Evolutionary conservation across 352 stramenopile genomes (phyloP), one percentile per base, ranked within the genome.

Genomic region (Phytophthora hibernalis): DNA sequence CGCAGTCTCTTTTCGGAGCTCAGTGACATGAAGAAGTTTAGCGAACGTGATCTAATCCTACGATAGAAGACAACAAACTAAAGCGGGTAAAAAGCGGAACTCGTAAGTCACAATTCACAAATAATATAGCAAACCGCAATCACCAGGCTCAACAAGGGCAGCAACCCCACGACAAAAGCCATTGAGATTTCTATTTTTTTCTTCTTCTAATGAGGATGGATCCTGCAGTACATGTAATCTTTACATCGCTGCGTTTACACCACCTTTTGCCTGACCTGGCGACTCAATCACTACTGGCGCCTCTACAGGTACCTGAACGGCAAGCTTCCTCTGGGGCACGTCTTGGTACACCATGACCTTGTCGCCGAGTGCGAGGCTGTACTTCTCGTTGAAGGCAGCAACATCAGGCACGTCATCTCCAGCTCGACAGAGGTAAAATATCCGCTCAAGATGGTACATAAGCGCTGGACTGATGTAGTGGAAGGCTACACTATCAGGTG

Each of bases 371-470:
- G 68, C 72, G 35, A 91, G 72, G 1, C 70, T 30, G 52, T 82
- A 90, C 50, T 81, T 79, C 13, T 72, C 50, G 42, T 93, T 93
- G 51, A 89, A 91, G 24, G 64, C 70, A 33, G 60, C 60, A 15
- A 91, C 57, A 15, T 83, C 64, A 5, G 56, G 59, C 1, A 91
- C 58, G 20, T 87, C 71, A 15, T 86, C 79, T 45, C 50, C 70
- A 44, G 72, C 53, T 38, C 87, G 87, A 65, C 87, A 95, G 16
- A 83, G 62, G 65, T 93, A 93, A 0, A 95, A 68, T 13, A 73
- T 74, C 10, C 83, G 76, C 62, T 95, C 87, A 12, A 92, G 68
- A 67, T 95, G 85, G 60, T 89, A 90, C 87, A 95, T 95, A 44
- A 92, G 70, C 10, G 64, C 31, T 0, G 87, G 83, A 21, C 47